phyloP scores from a whole-genome alignment of 495 filamentous ascomycete genomes.

The Xylaria grammica region DNA sequence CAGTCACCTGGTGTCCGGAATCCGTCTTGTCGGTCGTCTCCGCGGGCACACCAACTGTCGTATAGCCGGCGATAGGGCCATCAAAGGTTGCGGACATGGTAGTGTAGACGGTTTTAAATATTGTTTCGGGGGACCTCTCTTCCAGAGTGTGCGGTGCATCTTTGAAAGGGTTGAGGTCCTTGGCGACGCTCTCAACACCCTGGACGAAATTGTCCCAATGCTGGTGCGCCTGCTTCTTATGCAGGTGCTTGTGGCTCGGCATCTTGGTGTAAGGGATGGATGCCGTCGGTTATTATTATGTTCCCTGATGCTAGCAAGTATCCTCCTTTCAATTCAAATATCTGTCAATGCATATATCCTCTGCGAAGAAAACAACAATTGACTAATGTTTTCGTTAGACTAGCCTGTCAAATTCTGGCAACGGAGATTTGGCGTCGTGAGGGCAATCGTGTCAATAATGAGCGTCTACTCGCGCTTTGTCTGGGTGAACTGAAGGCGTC shows the following conservation, averaged over 20 bases:
- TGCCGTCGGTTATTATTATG: not conserved
- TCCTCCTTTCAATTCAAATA: slow-evolving; percentile 1
- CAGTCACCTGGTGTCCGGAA: slow-evolving; percentile 29
- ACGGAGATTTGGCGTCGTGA: not conserved
- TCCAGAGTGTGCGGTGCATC: slow-evolving; percentile 21
- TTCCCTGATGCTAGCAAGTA: not conserved
- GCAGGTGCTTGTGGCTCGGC: slow-evolving; percentile 36
- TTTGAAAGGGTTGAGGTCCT: slow-evolving; percentile 34
- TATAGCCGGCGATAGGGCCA: slow-evolving; percentile 61
- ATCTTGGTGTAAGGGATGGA: slow-evolving; percentile 20
- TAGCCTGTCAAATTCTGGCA: not conserved
- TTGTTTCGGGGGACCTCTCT: slow-evolving; percentile 43
- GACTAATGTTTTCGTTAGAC: slow-evolving; percentile 2
- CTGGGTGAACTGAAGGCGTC: slow-evolving; percentile 28
- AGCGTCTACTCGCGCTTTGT: slow-evolving; percentile 28
- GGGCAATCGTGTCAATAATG: slow-evolving; percentile 21
- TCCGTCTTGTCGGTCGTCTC: slow-evolving; percentile 26
- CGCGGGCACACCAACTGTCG: slow-evolving; percentile 44
- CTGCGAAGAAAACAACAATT: not conserved
- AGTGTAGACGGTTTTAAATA: slow-evolving; percentile 58
- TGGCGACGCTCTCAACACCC: slow-evolving; percentile 28
- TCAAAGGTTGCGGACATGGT: slow-evolving; percentile 61
- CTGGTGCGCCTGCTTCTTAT: slow-evolving; percentile 31
- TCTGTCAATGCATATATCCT: slow-evolving; percentile 7
- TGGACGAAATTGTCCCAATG: slow-evolving; percentile 32